A percentile compares a stretch with the other conserved stretches of the same genome.
phyloP scores from a whole-genome alignment of 2,329 filamentous ascomycete genomes.

The Beauveria australis region DNA sequence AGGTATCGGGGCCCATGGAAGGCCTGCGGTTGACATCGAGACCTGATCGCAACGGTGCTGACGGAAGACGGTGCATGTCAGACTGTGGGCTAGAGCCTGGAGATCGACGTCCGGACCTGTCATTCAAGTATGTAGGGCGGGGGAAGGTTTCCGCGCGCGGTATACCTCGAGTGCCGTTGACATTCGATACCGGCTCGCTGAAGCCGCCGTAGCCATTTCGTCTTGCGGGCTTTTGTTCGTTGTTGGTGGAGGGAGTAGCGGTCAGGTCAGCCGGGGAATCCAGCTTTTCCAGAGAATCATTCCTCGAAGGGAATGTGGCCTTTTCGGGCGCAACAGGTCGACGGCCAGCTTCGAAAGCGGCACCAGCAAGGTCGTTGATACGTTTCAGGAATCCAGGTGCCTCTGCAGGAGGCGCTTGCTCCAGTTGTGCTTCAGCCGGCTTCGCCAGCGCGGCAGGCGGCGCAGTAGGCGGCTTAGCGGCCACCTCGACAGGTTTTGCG shows the following conservation, averaged over 20 bases:
- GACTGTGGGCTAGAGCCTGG: constrained; percentile 39
- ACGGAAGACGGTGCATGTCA: constrained; percentile 18
- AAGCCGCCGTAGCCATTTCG: constrained; percentile 53
- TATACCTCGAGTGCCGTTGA: constrained; percentile 26
- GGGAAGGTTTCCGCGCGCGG: constrained; percentile 48
- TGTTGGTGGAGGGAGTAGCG: constrained; percentile 19
- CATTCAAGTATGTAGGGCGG: constrained; percentile 26
- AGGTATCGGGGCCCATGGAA: constrained; percentile 38
- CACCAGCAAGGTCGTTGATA: constrained; percentile 12
- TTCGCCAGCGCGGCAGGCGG: background rate
- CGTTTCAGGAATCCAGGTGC: constrained; percentile 7
- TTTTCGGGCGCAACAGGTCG: background rate
- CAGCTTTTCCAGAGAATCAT: constrained; percentile 15
- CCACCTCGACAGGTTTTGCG: background rate
- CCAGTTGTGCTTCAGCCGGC: background rate
- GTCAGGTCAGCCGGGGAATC: background rate
- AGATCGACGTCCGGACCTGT: constrained; percentile 34
- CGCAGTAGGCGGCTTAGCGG: background rate
- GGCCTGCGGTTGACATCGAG: constrained; percentile 18
- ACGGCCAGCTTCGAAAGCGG: constrained; percentile 4
- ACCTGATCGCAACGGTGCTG: background rate
- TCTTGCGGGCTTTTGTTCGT: constrained; percentile 11
- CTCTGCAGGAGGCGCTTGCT: background rate
- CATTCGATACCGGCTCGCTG: constrained; percentile 36
- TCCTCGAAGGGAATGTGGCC: constrained; percentile 9